Base-by-base conservation (phyloP, 2,329 filamentous ascomycete species). In the Aspergillus felis region DNA sequence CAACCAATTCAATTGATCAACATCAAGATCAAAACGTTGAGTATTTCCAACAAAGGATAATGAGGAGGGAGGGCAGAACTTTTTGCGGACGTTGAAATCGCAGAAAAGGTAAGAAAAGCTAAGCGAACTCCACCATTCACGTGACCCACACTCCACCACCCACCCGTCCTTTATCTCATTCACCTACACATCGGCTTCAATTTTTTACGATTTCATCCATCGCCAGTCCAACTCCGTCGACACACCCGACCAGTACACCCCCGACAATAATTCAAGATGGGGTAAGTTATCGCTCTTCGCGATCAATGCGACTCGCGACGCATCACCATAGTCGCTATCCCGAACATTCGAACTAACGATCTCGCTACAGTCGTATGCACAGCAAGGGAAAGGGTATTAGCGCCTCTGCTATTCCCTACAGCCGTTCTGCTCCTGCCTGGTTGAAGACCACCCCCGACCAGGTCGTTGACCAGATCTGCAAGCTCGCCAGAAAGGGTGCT, bases 321-420 rank as follows among this genome's bases (percentile, higher is more conserved):
- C 14, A 38, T 38, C 32, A 38, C 32, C 32, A 17, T 17, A 38
- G 12, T 38, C 32, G 32, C 32, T 35, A 7, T 38, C 6, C 14
- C 32, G 32, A 44, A 44, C 44, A 47, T 6, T 14, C 24, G 22
- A 14, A 51, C 28, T 38, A 29, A 41, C 20, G 10, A 51, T 17
- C 38, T 24, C 35, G 10, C 28, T 46, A 38, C 50, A 51, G 92
- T 88, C 88, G 93, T 86, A 88, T 97, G 89, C 95, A 99, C 89
- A 90, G 86, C 87, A 96, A 97, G 76, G 93, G 94, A 84, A 97
- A 97, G 91, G 95, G 94, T 82, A 99, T 99, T 83, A 92, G 91
- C 70, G 82, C 91, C 82, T 96, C 91, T 65, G 91, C 94, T 75
- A 83, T 97, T 81, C 94, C 95, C 77, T 99, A 97, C 88, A 96